A percentile compares a stretch with the other conserved stretches of the same genome.
These are phyloP conservation scores for Didymella exigua DNA, from an alignment of 2,329 filamentous ascomycete species.

Conservation along the genomic window DNA sequence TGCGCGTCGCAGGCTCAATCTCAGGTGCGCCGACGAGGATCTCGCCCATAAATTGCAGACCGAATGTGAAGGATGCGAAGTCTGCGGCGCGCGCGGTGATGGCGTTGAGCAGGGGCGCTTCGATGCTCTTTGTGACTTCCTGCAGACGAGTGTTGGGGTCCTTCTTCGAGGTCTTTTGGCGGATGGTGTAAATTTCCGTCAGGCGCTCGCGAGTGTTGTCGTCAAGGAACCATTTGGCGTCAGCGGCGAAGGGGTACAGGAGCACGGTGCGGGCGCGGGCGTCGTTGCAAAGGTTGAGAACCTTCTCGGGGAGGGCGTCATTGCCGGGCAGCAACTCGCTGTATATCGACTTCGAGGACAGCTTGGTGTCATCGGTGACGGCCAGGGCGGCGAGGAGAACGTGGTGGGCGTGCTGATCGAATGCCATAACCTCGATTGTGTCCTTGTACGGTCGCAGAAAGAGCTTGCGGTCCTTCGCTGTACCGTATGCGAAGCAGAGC, in stretches of 20 bases:
- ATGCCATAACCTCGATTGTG: slow-evolving; percentile 82
- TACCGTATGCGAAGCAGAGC: slow-evolving; percentile 80
- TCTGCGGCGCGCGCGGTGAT: slow-evolving; percentile 71
- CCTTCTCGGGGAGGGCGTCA: slow-evolving; percentile 63
- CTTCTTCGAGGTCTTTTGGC: slow-evolving; percentile 89
- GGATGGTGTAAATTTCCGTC: slow-evolving; percentile 76
- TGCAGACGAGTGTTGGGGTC: slow-evolving; percentile 75
- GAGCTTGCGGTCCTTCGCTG: slow-evolving; percentile 89
- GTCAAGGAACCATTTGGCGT: slow-evolving; percentile 66
- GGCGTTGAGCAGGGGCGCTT: slow-evolving; percentile 74
- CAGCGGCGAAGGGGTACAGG: slow-evolving; percentile 77
- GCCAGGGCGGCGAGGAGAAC: slow-evolving; percentile 87
- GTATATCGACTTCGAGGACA: slow-evolving; percentile 84
- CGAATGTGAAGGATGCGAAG: slow-evolving; percentile 77
- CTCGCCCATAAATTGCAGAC: slow-evolving; percentile 84
- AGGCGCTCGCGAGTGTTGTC: slow-evolving; percentile 72
- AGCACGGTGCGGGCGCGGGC: slow-evolving; percentile 69
- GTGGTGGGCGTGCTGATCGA: slow-evolving; percentile 76
- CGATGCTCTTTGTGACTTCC: slow-evolving; percentile 77
- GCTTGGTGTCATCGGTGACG: slow-evolving; percentile 90
- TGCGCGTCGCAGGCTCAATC: slow-evolving; percentile 65
- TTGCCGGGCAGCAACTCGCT: slow-evolving; percentile 72
- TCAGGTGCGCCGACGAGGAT: slow-evolving; percentile 77
- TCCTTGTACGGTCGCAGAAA: slow-evolving; percentile 91
- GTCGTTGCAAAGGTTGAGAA: slow-evolving; percentile 69